Evolutionary conservation across 306 rosid species (phyloP).

Genomic region (Elaeagnus macrophylla): DNA sequence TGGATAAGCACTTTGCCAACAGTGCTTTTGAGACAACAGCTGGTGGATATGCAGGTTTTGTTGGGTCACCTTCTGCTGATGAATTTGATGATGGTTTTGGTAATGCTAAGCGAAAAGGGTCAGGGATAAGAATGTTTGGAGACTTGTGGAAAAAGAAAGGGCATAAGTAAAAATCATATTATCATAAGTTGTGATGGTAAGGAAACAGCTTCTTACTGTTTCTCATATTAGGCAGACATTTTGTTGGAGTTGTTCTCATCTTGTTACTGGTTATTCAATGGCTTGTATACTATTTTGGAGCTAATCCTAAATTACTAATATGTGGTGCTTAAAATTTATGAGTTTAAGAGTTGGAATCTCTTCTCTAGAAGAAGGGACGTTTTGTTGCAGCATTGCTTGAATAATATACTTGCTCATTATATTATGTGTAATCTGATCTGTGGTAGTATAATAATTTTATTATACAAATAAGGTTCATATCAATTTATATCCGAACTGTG

Average conservation of each 20-base stretch:
- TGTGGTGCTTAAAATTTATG: background rate
- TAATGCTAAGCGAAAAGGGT: slow-evolving; percentile 62
- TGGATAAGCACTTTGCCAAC: slow-evolving; percentile 72
- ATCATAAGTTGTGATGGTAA: slow-evolving; percentile 15
- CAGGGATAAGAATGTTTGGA: slow-evolving; percentile 74
- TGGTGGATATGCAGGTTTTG: slow-evolving; percentile 54
- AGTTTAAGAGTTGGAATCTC: background rate
- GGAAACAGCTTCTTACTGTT: slow-evolving; percentile 48
- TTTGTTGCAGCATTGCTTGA: slow-evolving; percentile 9
- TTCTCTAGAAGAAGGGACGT: slow-evolving; percentile 6
- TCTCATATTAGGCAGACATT: slow-evolving; percentile 13
- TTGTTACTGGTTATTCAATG: slow-evolving; percentile 5
- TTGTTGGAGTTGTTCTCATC: background rate
- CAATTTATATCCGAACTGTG: too few species aligned
- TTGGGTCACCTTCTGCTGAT: slow-evolving; percentile 54
- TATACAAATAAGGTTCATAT: too few species aligned
- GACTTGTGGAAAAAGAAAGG: slow-evolving; percentile 81
- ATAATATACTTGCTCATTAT: background rate
- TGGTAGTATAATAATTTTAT: background rate
- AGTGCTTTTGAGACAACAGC: slow-evolving; percentile 40
- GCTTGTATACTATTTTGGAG: slow-evolving; percentile 1
- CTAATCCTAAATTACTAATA: background rate
- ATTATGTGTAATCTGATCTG: background rate
- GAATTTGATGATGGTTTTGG: slow-evolving; percentile 59
- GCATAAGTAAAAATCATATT: slow-evolving; percentile 34